phyloP scores from a whole-genome alignment of 768 basidiomycete genomes.

The Thelephora ganbajun region DNA sequence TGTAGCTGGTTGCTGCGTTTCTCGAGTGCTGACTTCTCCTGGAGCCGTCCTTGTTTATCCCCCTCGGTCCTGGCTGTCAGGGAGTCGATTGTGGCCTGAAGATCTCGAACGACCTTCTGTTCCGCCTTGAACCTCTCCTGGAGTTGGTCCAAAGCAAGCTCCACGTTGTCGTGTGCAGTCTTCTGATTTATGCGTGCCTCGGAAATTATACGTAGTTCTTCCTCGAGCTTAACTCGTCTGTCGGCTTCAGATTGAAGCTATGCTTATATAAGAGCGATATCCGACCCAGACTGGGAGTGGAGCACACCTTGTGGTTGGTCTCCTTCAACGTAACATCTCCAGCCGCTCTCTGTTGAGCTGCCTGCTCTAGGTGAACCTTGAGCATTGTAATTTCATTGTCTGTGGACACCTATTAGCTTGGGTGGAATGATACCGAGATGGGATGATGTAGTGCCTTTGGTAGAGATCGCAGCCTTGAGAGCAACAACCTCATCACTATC shows the following conservation, averaged over 20 bases:
- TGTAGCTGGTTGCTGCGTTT: constrained; percentile 46
- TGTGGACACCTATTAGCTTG: constrained; percentile 6
- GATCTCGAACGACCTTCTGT: constrained; percentile 34
- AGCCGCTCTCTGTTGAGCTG: constrained; percentile 22
- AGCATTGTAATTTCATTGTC: constrained; percentile 24
- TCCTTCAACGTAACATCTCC: constrained; percentile 21
- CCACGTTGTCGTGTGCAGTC: constrained; percentile 35
- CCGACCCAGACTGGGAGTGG: constrained; percentile 1
- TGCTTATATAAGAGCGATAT: constrained; percentile 3
- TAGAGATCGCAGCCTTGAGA: constrained; percentile 22
- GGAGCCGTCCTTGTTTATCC: constrained; percentile 13
- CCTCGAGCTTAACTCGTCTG: constrained; percentile 41
- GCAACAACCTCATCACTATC: constrained; percentile 23
- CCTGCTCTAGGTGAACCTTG: constrained; percentile 20
- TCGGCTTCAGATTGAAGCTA: constrained; percentile 46
- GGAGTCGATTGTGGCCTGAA: constrained; percentile 41
- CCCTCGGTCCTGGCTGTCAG: constrained; percentile 40
- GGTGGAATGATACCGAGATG: background rate
- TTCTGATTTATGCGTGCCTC: constrained; percentile 46
- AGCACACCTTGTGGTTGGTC: constrained; percentile 21
- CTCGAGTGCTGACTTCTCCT: constrained; percentile 32
- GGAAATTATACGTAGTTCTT: constrained; percentile 30
- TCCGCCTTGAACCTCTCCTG: constrained; percentile 38
- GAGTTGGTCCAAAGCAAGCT: constrained; percentile 30
- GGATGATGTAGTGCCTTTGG: constrained; percentile 18